These are phyloP conservation scores for Cicer bijugum DNA, from an alignment of 306 rosid species.

Conservation along the genomic window DNA sequence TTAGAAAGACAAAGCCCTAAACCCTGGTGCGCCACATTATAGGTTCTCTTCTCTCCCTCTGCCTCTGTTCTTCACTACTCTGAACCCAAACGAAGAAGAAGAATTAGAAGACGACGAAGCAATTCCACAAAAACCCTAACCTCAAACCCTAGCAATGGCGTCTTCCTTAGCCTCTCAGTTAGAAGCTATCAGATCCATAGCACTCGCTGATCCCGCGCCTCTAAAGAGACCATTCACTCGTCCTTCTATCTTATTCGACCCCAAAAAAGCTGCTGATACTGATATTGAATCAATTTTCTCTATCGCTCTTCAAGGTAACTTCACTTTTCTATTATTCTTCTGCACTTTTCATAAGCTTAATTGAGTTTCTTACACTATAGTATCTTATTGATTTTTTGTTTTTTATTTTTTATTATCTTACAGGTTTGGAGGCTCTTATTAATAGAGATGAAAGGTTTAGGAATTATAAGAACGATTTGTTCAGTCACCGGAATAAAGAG, in stretches of 20 bases:
- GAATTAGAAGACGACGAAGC: background rate
- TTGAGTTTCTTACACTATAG: background rate
- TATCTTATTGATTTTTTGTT: background rate
- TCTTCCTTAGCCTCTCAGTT: slow-evolving; percentile 72
- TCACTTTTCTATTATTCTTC: background rate
- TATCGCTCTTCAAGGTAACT: slow-evolving; percentile 64
- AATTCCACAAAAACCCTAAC: background rate
- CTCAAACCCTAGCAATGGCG: slow-evolving; percentile 59
- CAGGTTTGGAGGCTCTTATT: slow-evolving; percentile 82
- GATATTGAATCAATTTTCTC: slow-evolving; percentile 61
- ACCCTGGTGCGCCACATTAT: slow-evolving; percentile 2
- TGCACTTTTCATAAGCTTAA: background rate
- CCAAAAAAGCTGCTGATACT: slow-evolving; percentile 83
- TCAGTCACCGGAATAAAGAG: slow-evolving; percentile 67
- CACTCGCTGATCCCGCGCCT: slow-evolving; percentile 57
- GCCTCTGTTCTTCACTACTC: background rate
- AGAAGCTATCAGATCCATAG: slow-evolving; percentile 57
- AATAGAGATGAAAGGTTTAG: slow-evolving; percentile 65
- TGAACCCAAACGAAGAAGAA: background rate
- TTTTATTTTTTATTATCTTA: slow-evolving; percentile 4
- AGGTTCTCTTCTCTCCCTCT: background rate
- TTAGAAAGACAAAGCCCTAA: slow-evolving; percentile 42
- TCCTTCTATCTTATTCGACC: slow-evolving; percentile 76
- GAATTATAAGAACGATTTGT: slow-evolving; percentile 70
- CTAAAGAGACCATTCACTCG: slow-evolving; percentile 78